Base-by-base conservation (phyloP, 345 rosid genomes). In the Passiflora organensis region DNA sequence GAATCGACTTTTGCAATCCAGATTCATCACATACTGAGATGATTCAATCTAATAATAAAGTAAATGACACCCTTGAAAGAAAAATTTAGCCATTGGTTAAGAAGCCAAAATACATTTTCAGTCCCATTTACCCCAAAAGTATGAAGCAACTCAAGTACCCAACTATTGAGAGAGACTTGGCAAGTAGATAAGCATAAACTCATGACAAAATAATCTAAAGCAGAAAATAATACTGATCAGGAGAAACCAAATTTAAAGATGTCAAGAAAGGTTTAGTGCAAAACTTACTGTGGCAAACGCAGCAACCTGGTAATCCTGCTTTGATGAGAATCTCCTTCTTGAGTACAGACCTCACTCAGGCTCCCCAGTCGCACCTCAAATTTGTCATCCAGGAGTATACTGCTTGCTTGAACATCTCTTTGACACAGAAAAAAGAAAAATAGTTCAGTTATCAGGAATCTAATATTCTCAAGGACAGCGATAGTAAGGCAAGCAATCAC, bases 381-480 rank as follows among this genome's bases (percentile, higher is more conserved):
- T 74, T 94, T 94, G 59, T 94, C 99, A 75, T 94, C 99, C 43
- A 94, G 99, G 64, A 94, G 88, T 62, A 94, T 89, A 63, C 99
- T 94, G 71, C 97, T 94, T 51, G 99, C 97, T 85, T 94, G 99
- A 68, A 94, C 83, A 82, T 94, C 99, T 68, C 99, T 94, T 62
- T 68, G 66, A 58, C 20, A 34, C 65, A 52, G 32, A n/a, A 71
- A 59, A 63, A 65, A 51, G 39, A 20, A 51, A 21, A 8, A 36
- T 50, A 63, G 20, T 70, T 84, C 68, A 76, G 14, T 38, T 25
- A 59, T 51, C 56, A 1, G 20, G 37, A 12, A 20, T 17, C 37
- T 53, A 37, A 53, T 14, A 0, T 34, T 36, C 14, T 54, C 8
- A 8, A 8, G 3, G 34, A 28, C 34, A 28, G 34, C 34, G 3